These are phyloP conservation scores for Ottelia alismoides DNA, from an alignment of 106 monocot species.

Conservation along the genomic window DNA sequence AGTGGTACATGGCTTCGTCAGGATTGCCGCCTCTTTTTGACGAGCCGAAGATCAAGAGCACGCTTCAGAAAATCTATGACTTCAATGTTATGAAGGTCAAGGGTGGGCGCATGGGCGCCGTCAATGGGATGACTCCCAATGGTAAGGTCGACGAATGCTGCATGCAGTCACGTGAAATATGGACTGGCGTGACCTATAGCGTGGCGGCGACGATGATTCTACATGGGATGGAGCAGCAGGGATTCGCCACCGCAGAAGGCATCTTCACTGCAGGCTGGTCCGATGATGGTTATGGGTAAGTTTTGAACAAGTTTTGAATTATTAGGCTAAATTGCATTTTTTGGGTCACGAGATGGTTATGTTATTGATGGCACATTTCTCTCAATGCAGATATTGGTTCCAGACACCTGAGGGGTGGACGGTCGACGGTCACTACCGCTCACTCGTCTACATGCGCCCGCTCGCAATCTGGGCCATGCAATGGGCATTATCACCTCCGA, in stretches of 20 bases:
- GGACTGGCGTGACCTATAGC: constrained; percentile 92
- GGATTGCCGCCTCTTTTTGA: constrained; percentile 86
- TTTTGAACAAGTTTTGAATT: no score
- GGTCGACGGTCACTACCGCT: constrained; percentile 84
- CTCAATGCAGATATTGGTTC: constrained; percentile 92
- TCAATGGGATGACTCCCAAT: constrained; percentile 91
- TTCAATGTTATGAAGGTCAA: constrained; percentile 93
- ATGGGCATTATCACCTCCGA: constrained; percentile 85
- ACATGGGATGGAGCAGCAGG: constrained; percentile 84
- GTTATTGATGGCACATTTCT: not conserved
- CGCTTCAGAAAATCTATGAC: constrained; percentile 86
- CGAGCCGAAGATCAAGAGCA: constrained; percentile 49
- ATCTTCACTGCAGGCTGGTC: constrained; percentile 90
- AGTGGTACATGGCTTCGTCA: constrained; percentile 91
- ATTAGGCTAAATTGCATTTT: not conserved
- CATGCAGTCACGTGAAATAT: constrained; percentile 97
- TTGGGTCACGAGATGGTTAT: no score
- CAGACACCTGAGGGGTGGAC: constrained; percentile 98
- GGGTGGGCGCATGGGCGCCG: constrained; percentile 90
- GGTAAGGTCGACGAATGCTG: constrained; percentile 86
- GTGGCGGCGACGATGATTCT: constrained; percentile 89
- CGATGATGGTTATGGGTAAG: constrained; percentile 95
- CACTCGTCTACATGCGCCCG: constrained; percentile 82
- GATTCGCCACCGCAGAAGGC: constrained; percentile 91
- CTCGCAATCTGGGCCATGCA: constrained; percentile 99